Evolutionary conservation across 805 yeast species (phyloP), one percentile per base, ranked within the genome.

Genomic region (Ogataea nonfermentans): DNA sequence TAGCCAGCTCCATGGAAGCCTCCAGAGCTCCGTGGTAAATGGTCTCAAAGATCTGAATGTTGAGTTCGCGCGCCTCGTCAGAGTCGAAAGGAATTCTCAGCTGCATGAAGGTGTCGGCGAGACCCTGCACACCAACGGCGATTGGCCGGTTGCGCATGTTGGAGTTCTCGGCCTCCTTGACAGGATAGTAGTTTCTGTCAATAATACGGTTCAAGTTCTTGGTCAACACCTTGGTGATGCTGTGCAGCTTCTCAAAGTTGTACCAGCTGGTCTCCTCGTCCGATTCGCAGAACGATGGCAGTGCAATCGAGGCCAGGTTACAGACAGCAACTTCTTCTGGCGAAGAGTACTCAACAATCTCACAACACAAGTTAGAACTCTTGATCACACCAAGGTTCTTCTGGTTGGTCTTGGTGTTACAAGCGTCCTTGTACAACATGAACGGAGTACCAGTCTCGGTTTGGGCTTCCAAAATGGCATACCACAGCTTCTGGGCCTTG

Each of bases 361-460:
- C 82, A 59, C 81, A 75, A 59, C 82, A 76, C 61, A 76, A 71
- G 59, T 76, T 76, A 27, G 81, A 76, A 6, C 81, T 75, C 57
- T 76, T 76, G 58, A 76, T 76, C 28, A 69, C 61, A 53, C 82
- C 82, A 58, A 76, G 66, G 59, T 76, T 76, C 70, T 75, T 70
- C 60, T 76, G 82, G 63, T 76, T 76, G 39, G 80, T 65, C 62
- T 76, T 76, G 49, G 60, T 51, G 63, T 76, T 76, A 62, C 81
- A 76, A 10, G 81, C 77, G 62, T 76, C 82, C 60, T 76, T 76
- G 65, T 76, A 76, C 51, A 76, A 65, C 81, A 76, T 75, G 65
- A 76, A 76, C 31, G 82, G 82, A 35, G 79, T 75, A 56, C 82
- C 82, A 24, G 82, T 76, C 61, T 76, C 82, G 33, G 81, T 76